Base-by-base conservation (phyloP, 352 stramenopile genomes). In the Phytophthora syringae region DNA sequence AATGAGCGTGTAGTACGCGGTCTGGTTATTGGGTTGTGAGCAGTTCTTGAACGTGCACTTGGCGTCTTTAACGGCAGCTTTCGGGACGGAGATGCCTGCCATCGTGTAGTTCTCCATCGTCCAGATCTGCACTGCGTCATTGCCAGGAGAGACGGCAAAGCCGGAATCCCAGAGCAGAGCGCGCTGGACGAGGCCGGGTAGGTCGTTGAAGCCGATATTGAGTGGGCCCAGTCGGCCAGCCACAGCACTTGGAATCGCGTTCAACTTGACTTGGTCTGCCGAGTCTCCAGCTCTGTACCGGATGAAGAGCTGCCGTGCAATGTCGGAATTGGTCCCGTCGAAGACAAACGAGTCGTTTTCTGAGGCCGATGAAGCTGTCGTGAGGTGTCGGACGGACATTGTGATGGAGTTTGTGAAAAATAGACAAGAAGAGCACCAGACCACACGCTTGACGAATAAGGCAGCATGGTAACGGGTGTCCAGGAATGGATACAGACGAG, bases 121-220 rank as follows among this genome's bases (percentile, higher is more conserved):
- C 59, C 52, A 66, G 1, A 78, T 61, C 39, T 73, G 58, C 3
- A 77, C 42, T 5, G 49, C 42, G n/a, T 64, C 45, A 40, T 65
- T 61, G 1, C 3, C 16, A 2, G 58, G 58, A 11, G 68, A 70
- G 20, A 67, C 39, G 16, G 34, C 68, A 25, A 76, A 77, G 21
- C 73, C 74, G 11, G 67, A 54, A 28, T 82, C 74, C 74, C 74
- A 82, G 4, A 82, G 67, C 25, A 79, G 27, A 2, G 70, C 74
- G 15, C 66, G 66, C 28, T 82, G 74, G 22, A 74, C 58, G 2
- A 77, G 47, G 12, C 61, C 70, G 1, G 67, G 67, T 5, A 79
- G 39, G 5, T 66, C 37, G 15, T 51, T 47, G 44, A 69, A 76
- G 11, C 24, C 21, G 54, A 66, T 20, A n/a, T 56, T 45, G 7